phyloP scores from a whole-genome alignment of 345 rosid species.

The Euclidium syriacum region DNA sequence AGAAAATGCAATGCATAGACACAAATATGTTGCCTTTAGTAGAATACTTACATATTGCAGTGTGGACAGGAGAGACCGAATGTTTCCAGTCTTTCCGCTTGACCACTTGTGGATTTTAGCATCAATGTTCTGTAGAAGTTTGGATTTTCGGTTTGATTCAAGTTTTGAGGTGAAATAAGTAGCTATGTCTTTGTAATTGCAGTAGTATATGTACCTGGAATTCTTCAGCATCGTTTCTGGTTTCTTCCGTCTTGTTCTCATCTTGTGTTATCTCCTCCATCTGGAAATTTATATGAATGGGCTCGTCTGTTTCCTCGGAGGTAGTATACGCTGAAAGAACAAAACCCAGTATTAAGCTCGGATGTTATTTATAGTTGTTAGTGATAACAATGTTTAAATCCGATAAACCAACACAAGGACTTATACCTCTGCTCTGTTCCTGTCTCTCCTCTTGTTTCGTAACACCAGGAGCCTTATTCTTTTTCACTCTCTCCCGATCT shows the following conservation, averaged over 20 bases:
- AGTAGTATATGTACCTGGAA: conserved; percentile 40
- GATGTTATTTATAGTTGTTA: neutral
- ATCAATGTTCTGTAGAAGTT: conserved; percentile 50
- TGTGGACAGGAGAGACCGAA: conserved; percentile 88
- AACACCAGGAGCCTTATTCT: conserved; percentile 18
- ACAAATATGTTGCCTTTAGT: neutral
- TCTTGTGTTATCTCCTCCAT: conserved; percentile 51
- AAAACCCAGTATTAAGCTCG: neutral
- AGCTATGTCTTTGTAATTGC: neutral
- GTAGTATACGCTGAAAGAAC: conserved; percentile 35
- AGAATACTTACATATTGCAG: conserved; percentile 71
- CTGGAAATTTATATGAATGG: conserved; percentile 49
- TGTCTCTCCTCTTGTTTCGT: conserved; percentile 39
- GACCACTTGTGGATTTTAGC: conserved; percentile 71
- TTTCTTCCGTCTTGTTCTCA: conserved; percentile 30
- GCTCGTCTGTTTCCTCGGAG: conserved; percentile 44
- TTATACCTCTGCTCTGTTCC: conserved; percentile 41
- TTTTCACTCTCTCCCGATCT: conserved; percentile 8
- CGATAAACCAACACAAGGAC: conserved; percentile 18
- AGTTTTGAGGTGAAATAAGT: neutral
- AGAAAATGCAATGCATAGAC: neutral
- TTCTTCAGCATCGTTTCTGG: conserved; percentile 34
- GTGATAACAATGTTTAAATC: neutral
- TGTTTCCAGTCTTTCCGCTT: conserved; percentile 74
- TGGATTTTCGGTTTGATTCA: neutral